Percentiles rank a stretch among this genome's conserved stretches.
Conservation (phyloP, 768 basidiomycete genomes). For the Lactarius hengduanensis region DNA sequence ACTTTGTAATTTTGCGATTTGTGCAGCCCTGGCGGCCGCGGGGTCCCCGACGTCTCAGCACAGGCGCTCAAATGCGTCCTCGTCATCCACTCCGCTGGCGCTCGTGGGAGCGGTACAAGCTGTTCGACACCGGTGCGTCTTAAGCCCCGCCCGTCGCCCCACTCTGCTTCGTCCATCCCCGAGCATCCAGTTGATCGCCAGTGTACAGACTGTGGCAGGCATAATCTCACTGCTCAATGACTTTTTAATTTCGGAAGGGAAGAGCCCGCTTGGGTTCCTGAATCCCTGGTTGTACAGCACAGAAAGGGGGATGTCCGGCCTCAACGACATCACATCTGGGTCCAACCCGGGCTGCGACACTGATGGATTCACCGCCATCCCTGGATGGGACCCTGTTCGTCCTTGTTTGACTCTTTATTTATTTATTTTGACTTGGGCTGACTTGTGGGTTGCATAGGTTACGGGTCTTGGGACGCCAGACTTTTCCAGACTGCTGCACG, state of each 20-base stretch:
- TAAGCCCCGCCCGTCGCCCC: no score
- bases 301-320: no score
- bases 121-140: no score
- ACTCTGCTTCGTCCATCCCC: not conserved
- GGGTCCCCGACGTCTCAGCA: not conserved
- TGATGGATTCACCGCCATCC: not conserved
- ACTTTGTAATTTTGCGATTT: not conserved
- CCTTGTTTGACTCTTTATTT: no score
- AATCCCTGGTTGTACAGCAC: not conserved
- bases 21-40: not conserved
- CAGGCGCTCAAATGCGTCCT: not conserved
- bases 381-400: not conserved
- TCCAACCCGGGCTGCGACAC: not conserved
- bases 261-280: not conserved
- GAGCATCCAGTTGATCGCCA: no score
- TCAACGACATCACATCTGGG: not conserved
- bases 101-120: no score
- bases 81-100: no score
- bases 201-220: not conserved
- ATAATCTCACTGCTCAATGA: not conserved
- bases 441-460: no score
- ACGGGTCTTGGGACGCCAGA: no score
- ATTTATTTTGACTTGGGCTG: no score
- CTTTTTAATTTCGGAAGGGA: not conserved
- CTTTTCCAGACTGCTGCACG: no score